Conservation (phyloP, 1,139 yeast genomes). For the Taphrina populina region DNA sequence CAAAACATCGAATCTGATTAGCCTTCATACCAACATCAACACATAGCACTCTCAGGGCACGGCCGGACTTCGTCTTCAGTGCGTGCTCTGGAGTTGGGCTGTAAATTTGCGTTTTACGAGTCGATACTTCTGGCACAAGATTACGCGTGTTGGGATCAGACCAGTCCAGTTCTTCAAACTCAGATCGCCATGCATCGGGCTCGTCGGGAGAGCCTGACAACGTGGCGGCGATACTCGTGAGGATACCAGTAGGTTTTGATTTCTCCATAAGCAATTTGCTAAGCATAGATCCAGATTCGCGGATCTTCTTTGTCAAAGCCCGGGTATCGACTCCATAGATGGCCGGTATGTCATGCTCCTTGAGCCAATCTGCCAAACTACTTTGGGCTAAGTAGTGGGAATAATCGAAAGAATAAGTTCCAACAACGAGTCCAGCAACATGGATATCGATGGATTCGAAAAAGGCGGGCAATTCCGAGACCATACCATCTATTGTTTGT, state of each 20-base stretch:
- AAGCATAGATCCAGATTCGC: conserved; percentile 87
- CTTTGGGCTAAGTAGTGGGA: conserved; percentile 92
- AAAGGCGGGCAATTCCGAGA: conserved; percentile 78
- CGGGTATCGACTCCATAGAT: conserved; percentile 98
- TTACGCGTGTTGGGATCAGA: conserved; percentile 87
- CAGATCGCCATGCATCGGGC: conserved; percentile 55
- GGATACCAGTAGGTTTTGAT: conserved; percentile 40
- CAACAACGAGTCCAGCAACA: conserved; percentile 94
- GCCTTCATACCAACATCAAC: conserved; percentile 97
- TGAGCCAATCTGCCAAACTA: conserved; percentile 90
- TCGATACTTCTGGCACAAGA: conserved; percentile 87
- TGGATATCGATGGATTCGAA: conserved; percentile 91
- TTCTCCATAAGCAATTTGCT: conserved; percentile 73
- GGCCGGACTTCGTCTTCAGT: conserved; percentile 65
- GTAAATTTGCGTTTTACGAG: conserved; percentile 70
- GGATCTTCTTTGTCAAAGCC: conserved; percentile 85
- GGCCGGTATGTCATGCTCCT: conserved; percentile 89
- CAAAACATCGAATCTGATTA: conserved; percentile 96
- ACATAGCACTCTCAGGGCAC: conserved; percentile 76
- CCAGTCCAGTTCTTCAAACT: conserved; percentile 81
- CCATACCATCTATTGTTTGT: conserved; percentile 67
- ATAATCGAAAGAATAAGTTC: conserved; percentile 93
- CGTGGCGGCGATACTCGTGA: conserved; percentile 20
- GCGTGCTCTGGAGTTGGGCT: conserved; percentile 59
- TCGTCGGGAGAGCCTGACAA: conserved; percentile 48